These are phyloP conservation scores for Hanseniaspora gamundiae DNA, from an alignment of 1,139 yeast genomes.

Conservation along the genomic window DNA sequence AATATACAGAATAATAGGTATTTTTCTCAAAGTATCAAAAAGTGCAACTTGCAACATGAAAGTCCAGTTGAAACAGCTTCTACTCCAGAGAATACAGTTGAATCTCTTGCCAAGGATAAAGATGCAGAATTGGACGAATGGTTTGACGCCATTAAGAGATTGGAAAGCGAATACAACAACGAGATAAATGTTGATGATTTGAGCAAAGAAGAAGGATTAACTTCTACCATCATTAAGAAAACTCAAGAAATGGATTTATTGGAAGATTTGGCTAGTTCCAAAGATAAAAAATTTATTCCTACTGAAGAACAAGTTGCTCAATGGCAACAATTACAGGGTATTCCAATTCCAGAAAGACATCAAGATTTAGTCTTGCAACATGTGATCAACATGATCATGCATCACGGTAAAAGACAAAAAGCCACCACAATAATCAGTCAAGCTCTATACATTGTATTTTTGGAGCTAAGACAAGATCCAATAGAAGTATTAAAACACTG, in stretches of 20 bases:
- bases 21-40: neutral
- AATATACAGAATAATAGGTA: neutral
- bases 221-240: neutral
- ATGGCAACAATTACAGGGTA: constrained; percentile 36
- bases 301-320: constrained; percentile 48
- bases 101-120: neutral
- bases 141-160: constrained; percentile 46
- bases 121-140: constrained; percentile 58
- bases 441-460: constrained; percentile 61
- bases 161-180: constrained; percentile 30
- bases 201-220: neutral
- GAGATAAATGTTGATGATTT: neutral
- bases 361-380: constrained; percentile 61
- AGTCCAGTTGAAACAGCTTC: neutral
- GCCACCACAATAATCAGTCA: constrained; percentile 67
- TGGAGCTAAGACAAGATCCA: constrained; percentile 42
- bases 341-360: constrained; percentile 46
- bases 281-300: constrained; percentile 37
- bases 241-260: constrained; percentile 21
- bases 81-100: neutral
- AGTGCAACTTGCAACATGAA: neutral
- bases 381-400: constrained; percentile 80
- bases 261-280: constrained; percentile 9
- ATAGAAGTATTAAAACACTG: constrained; percentile 61
- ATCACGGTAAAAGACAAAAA: constrained; percentile 74